A percentile compares a stretch with the other conserved stretches of the same genome.
Evolutionary conservation across 2,329 filamentous ascomycete species (phyloP).

Genomic region (Ramichloridium luteum): DNA sequence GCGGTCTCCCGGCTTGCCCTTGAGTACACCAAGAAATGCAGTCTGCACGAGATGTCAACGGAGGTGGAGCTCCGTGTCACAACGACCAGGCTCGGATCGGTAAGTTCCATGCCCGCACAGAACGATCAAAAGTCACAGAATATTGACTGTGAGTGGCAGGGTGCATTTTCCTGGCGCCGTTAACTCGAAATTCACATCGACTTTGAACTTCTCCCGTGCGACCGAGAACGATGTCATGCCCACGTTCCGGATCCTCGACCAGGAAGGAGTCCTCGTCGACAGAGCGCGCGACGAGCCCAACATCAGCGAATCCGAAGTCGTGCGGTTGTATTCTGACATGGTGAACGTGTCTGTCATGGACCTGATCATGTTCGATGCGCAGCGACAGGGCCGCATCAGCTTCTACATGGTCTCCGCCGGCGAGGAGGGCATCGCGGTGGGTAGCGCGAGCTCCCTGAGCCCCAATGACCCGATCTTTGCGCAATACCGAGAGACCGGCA

Average conservation of each 20-base stretch:
- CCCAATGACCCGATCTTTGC: slow-evolving; percentile 82
- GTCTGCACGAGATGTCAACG: slow-evolving; percentile 14
- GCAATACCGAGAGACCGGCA: slow-evolving; percentile 87
- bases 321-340: slow-evolving; percentile 53
- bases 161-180: slow-evolving; percentile 81
- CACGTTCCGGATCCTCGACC: slow-evolving; percentile 85
- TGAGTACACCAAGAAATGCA: slow-evolving; percentile 2
- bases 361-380: slow-evolving; percentile 93
- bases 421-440: slow-evolving; percentile 88
- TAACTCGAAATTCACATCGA: slow-evolving; percentile 80
- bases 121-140: background rate
- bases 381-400: slow-evolving; percentile 81
- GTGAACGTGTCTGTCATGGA: slow-evolving; percentile 74
- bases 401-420: slow-evolving; percentile 97
- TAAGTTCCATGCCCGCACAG: slow-evolving; percentile 25
- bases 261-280: slow-evolving; percentile 75
- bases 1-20: too few relatives aligned
- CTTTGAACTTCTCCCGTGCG: slow-evolving; percentile 65
- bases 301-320: slow-evolving; percentile 49
- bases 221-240: slow-evolving; percentile 63
- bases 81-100: slow-evolving; percentile 48
- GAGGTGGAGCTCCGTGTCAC: slow-evolving; percentile 45
- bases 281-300: slow-evolving; percentile 52
- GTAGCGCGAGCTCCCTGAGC: slow-evolving; percentile 71
- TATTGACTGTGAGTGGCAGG: slow-evolving; percentile 23